phyloP scores from a whole-genome alignment of 352 stramenopile genomes.

The Pythium myriotylum region DNA sequence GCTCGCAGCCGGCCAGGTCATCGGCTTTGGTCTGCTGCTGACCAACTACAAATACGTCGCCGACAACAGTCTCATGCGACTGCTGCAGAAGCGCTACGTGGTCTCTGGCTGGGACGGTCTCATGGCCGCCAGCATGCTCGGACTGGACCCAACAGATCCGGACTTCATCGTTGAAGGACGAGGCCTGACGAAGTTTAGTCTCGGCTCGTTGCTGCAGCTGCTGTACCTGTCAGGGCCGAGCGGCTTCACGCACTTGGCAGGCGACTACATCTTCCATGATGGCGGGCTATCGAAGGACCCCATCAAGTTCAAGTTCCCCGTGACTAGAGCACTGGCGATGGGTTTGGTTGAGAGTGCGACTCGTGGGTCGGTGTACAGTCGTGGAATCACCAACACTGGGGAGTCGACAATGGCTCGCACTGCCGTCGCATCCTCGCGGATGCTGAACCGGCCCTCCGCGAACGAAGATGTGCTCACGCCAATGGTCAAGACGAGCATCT shows the following conservation, averaged over 20 bases:
- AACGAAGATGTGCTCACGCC: no score
- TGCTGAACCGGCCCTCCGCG: no score
- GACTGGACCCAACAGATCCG: constrained; percentile 42
- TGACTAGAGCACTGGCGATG: constrained; percentile 38
- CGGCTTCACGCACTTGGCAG: constrained; percentile 40
- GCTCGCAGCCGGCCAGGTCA: constrained; percentile 25
- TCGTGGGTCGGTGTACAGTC: no score
- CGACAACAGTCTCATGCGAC: constrained; percentile 43
- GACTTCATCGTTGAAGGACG: constrained; percentile 27
- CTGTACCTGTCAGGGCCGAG: constrained; percentile 52
- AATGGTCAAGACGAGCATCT: no score
- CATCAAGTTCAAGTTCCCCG: constrained; percentile 32
- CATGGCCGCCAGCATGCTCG: constrained; percentile 35
- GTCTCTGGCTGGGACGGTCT: constrained; percentile 50
- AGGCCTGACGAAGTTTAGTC: constrained; percentile 33
- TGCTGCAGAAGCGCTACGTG: constrained; percentile 49
- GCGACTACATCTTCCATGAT: constrained; percentile 49
- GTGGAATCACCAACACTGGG: no score
- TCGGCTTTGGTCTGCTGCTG: constrained; percentile 31
- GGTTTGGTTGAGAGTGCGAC: constrained; percentile 15
- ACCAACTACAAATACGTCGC: constrained; percentile 41
- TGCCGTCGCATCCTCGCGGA: no score
- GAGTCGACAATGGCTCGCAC: no score
- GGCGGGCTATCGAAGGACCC: constrained; percentile 35
- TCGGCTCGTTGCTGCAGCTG: constrained; percentile 45